phyloP scores from a whole-genome alignment of 495 filamentous ascomycete genomes.

The Lentithecium fluviatile region DNA sequence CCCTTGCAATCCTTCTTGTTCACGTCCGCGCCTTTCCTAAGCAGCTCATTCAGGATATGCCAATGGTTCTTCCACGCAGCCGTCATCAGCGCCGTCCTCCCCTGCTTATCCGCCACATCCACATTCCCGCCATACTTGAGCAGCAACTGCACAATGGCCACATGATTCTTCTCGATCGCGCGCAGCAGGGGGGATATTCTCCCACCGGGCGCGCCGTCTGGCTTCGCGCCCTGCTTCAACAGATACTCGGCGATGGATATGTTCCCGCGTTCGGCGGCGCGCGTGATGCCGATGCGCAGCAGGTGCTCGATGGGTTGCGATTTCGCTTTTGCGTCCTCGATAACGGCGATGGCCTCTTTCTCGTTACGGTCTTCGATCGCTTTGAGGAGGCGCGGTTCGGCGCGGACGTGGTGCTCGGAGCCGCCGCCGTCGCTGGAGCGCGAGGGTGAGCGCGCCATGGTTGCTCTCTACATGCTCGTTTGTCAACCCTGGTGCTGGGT shows the following conservation, averaged over 20 bases:
- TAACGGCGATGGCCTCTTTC: conserved; percentile 43
- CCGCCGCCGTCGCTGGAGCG: conserved; percentile 32
- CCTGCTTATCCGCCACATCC: conserved; percentile 49
- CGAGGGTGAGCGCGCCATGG: conserved; percentile 33
- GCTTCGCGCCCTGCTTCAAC: conserved; percentile 47
- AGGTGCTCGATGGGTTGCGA: conserved; percentile 52
- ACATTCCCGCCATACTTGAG: conserved; percentile 48
- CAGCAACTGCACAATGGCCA: conserved; percentile 48
- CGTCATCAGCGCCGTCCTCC: conserved; percentile 57
- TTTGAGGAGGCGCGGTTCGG: conserved; percentile 55
- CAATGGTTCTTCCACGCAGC: conserved; percentile 59
- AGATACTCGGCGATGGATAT: conserved; percentile 49
- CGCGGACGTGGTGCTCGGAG: conserved; percentile 41
- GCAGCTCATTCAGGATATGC: conserved; percentile 52
- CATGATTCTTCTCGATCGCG: conserved; percentile 54
- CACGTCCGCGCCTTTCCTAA: conserved; percentile 47
- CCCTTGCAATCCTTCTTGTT: conserved; percentile 47
- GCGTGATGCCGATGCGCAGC: conserved; percentile 53
- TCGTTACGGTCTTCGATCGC: conserved; percentile 50
- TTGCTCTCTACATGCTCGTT: conserved; percentile 19
- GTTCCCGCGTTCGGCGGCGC: conserved; percentile 52
- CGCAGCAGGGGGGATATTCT: conserved; percentile 50
- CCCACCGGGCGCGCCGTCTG: conserved; percentile 47
- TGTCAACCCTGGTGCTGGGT: not conserved
- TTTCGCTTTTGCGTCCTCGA: conserved; percentile 46